Evolutionary conservation across 2,329 filamentous ascomycete species (phyloP), one percentile per base, ranked within the genome.

Genomic region (Emmonsiellopsis sp.): DNA sequence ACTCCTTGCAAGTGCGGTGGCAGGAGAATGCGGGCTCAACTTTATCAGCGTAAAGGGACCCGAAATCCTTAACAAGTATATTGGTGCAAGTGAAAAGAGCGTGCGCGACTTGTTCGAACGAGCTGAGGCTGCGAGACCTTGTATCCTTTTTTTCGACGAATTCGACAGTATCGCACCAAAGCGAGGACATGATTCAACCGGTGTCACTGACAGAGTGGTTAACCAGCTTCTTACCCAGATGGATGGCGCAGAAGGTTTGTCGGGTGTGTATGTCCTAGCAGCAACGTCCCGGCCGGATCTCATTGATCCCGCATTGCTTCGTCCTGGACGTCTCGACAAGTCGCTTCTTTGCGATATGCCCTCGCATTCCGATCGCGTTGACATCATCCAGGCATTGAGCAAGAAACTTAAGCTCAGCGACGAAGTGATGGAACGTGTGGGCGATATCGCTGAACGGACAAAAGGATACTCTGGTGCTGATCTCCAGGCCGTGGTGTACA

Each of bases 61-160:
- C 0, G 94, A 98, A 69, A 97, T 98, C 55, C 74, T 98, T 52
- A 98, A 98, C 77, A 98, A 98, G 72, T 98, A 98, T 69, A 98
- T 98, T 55, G 93, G 93, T 65, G 93, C 93, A 0, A 95, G 88
- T 32, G 93, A 98, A 65, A 98, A 98, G 77, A 90, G 85, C 56
- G 91, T 98, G 6, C 84, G 94, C 42, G 93, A 98, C 68, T 77
- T 98, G 1, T 98, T 98, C 64, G 92, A 95, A 66, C 83, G 93
- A 42, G 93, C 93, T 0, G 58, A 72, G 51, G 92, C 93, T 2
- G 93, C 93, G 4, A 84, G 86, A 55, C 94, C 94, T 0, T 97
- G 93, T 62, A 88, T 98, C 4, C 77, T 98, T 7, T 98, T 98
- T 77, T 98, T 98, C 65, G 93, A 98, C 65, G 93, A 98, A 68